Conservation (phyloP, 2,329 filamentous ascomycete genomes). For the Lecanoromycetidae sp. region DNA sequence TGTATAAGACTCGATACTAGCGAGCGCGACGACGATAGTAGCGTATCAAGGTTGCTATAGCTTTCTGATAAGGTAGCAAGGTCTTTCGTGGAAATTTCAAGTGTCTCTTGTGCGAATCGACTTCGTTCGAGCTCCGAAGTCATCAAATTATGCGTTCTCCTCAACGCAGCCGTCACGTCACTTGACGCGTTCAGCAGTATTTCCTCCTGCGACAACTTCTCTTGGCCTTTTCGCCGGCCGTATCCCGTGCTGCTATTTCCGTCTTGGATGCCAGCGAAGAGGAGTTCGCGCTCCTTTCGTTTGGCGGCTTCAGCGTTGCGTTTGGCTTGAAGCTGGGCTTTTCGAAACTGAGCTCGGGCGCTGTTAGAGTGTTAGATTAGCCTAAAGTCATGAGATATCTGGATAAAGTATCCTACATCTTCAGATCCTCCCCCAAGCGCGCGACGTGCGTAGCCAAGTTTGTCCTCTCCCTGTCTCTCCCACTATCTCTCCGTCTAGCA, state of each 20-base stretch:
- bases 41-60: slow-evolving; percentile 65
- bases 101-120: slow-evolving; percentile 78
- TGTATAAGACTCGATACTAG: slow-evolving; percentile 67
- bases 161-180: slow-evolving; percentile 73
- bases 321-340: slow-evolving; percentile 69
- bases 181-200: slow-evolving; percentile 61
- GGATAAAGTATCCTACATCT: slow-evolving; percentile 42
- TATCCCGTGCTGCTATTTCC: slow-evolving; percentile 30
- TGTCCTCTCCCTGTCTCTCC: slow-evolving; percentile 50
- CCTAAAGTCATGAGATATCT: not conserved
- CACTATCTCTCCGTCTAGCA: slow-evolving; percentile 32
- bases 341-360: slow-evolving; percentile 59
- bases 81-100: slow-evolving; percentile 71
- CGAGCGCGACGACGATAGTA: slow-evolving; percentile 61
- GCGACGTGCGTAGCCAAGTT: slow-evolving; percentile 55
- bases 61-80: slow-evolving; percentile 68
- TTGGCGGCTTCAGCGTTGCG: slow-evolving; percentile 61
- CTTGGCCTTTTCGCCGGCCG: slow-evolving; percentile 25
- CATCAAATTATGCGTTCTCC: slow-evolving; percentile 78
- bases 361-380: slow-evolving; percentile 25
- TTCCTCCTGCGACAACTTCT: slow-evolving; percentile 56
- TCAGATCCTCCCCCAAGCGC: slow-evolving; percentile 58
- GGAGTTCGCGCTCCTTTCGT: slow-evolving; percentile 60
- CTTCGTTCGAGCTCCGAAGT: slow-evolving; percentile 72
- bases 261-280: slow-evolving; percentile 51